Percentiles rank a stretch among this genome's conserved stretches.
phyloP scores from a whole-genome alignment of 164 flowering plant species.

The Dillenia turbinata region DNA sequence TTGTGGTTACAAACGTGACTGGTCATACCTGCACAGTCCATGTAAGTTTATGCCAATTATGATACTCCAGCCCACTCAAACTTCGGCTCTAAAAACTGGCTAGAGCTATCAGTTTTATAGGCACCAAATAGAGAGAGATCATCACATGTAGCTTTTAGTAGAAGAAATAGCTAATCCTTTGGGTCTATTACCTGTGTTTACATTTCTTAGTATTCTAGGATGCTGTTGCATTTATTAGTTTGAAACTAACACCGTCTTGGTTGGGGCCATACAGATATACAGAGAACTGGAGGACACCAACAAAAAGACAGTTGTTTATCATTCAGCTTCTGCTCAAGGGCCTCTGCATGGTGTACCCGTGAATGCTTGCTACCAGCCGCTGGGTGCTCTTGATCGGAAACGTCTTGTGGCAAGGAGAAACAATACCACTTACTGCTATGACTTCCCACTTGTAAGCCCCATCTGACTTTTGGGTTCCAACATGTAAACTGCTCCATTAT shows the following conservation, averaged over 20 bases:
- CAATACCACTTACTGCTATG: slow-evolving; percentile 97
- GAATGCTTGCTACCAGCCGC: slow-evolving; percentile 64
- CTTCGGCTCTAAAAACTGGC: too few species aligned
- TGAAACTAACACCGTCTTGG: slow-evolving; percentile 7
- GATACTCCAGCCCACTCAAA: not conserved
- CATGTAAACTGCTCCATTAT: not conserved
- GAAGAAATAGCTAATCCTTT: too few species aligned
- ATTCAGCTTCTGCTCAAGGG: slow-evolving; percentile 43
- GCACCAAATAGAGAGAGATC: too few species aligned
- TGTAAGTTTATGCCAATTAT: slow-evolving; percentile 45
- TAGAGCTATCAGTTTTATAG: too few species aligned
- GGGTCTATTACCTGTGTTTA: too few species aligned
- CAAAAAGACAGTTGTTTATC: slow-evolving; percentile 56
- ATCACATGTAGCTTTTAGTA: too few species aligned
- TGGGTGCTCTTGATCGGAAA: slow-evolving; percentile 72
- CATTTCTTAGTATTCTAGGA: not conserved
- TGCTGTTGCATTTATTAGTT: not conserved
- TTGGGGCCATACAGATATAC: slow-evolving; percentile 49
- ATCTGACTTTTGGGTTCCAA: not conserved
- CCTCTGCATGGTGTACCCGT: slow-evolving; percentile 76
- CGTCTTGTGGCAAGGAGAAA: slow-evolving; percentile 87
- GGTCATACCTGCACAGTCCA: slow-evolving; percentile 94
- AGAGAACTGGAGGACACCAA: slow-evolving; percentile 74
- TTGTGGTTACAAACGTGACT: slow-evolving; percentile 82
- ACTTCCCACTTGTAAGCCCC: slow-evolving; percentile 79